Conservation (phyloP, 768 basidiomycete genomes). For the Hypholoma fasciculare region DNA sequence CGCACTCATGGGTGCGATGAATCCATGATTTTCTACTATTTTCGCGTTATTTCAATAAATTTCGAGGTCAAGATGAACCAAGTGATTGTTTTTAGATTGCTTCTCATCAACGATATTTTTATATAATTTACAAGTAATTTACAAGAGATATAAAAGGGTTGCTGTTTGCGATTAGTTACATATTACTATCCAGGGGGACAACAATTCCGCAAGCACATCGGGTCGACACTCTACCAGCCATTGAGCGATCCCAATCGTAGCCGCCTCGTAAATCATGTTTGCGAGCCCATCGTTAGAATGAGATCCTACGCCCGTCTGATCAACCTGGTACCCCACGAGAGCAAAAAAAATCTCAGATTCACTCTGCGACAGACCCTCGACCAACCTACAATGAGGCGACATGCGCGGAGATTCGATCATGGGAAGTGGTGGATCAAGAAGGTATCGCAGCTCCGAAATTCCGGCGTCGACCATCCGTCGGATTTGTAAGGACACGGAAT, state of each 20-base stretch:
- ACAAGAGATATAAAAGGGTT: no score
- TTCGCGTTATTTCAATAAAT: no score
- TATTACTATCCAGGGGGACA: conserved; percentile 11
- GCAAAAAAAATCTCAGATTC: conserved; percentile 25
- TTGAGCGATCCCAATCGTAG: conserved; percentile 22
- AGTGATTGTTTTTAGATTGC: no score
- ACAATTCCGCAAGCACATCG: conserved; percentile 16
- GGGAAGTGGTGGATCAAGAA: conserved; percentile 16
- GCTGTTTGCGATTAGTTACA: no score
- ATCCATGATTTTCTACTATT: no score
- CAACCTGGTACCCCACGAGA: conserved; percentile 14
- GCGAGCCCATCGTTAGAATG: conserved; percentile 18
- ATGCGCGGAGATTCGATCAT: background rate
- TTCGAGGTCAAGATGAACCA: no score
- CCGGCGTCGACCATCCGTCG: conserved; percentile 10
- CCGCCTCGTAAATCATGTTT: conserved; percentile 23
- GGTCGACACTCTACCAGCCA: conserved; percentile 20
- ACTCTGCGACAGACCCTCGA: conserved; percentile 13
- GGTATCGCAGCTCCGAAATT: conserved; percentile 2
- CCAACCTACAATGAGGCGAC: conserved; percentile 1
- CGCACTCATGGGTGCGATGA: no score
- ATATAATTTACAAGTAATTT: no score
- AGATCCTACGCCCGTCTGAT: conserved; percentile 6
- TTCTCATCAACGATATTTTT: no score
- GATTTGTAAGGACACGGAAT: conserved; percentile 16